Conservation (phyloP, 176 grass and related monocot species). For the Eleusine indica region DNA sequence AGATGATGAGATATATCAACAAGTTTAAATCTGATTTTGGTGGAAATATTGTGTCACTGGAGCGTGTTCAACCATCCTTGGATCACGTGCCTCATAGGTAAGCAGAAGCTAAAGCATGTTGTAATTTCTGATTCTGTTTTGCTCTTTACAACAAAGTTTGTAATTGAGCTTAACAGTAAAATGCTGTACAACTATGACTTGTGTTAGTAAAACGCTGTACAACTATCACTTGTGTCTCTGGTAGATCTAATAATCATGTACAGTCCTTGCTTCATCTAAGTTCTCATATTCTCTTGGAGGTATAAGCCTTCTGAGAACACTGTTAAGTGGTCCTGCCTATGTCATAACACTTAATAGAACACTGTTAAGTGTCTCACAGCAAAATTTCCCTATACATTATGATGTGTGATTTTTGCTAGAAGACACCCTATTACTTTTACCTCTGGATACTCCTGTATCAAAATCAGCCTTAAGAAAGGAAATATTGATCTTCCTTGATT, state of each 20-base stretch:
- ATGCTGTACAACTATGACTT: background rate
- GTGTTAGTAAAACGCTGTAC: background rate
- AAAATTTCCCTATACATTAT: background rate
- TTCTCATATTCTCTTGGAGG: background rate
- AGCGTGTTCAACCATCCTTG: conserved; percentile 90
- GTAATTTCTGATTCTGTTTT: background rate
- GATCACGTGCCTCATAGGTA: conserved; percentile 92
- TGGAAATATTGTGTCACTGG: conserved; percentile 74
- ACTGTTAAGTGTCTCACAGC: background rate
- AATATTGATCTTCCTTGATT: background rate
- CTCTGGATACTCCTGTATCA: background rate
- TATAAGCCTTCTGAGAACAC: conserved; percentile 2
- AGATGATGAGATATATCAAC: conserved; percentile 94
- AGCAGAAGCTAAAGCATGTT: conserved; percentile 28
- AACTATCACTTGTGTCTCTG: background rate
- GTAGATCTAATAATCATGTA: conserved; percentile 18
- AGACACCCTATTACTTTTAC: background rate
- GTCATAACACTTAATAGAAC: background rate
- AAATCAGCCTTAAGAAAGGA: background rate
- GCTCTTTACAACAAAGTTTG: background rate
- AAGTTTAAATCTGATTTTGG: conserved; percentile 99
- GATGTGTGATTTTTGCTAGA: background rate
- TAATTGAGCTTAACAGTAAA: conserved; percentile 7
- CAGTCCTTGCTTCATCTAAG: background rate
- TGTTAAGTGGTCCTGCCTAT: background rate